These are phyloP conservation scores for Drechslerella stenobrocha DNA, from an alignment of 2,329 filamentous ascomycete genomes.

Conservation along the genomic window DNA sequence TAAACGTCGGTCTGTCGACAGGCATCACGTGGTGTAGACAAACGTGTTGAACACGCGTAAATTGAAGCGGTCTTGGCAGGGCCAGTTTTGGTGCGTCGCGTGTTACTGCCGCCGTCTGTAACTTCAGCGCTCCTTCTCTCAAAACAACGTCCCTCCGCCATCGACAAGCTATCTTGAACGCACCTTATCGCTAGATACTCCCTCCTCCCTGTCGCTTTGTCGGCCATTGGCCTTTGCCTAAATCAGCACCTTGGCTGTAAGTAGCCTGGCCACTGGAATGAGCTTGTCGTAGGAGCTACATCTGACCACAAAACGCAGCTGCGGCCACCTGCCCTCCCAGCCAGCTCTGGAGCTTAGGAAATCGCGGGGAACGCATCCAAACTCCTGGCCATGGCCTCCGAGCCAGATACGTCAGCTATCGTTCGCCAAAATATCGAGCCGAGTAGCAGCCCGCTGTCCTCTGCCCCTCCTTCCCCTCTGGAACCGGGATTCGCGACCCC, in stretches of 20 bases:
- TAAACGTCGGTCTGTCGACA: no score
- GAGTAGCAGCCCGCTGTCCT: constrained; percentile 35
- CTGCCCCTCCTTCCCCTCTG: constrained; percentile 27
- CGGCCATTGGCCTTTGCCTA: no score
- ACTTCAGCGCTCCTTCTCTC: constrained; percentile 16
- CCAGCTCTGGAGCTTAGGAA: not conserved
- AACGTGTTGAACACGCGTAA: constrained; percentile 20
- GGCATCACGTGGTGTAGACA: no score
- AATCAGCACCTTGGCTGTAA: no score
- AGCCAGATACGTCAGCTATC: not conserved
- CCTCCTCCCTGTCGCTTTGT: no score
- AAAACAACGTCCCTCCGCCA: constrained; percentile 20
- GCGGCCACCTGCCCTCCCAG: no score
- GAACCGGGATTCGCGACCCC: constrained; percentile 12
- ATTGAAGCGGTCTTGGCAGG: constrained; percentile 40
- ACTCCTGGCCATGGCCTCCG: constrained; percentile 8
- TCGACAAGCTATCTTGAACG: no score
- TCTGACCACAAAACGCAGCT: no score
- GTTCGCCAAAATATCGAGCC: constrained; percentile 20
- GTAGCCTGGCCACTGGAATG: no score
- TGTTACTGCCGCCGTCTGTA: constrained; percentile 22
- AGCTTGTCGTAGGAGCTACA: no score
- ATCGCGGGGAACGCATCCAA: not conserved
- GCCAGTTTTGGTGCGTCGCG: constrained; percentile 25
- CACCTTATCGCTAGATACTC: no score